These are phyloP conservation scores for Nannochloropsis oceanica DNA, from an alignment of 108 stramenopile species.

Conservation along the genomic window DNA sequence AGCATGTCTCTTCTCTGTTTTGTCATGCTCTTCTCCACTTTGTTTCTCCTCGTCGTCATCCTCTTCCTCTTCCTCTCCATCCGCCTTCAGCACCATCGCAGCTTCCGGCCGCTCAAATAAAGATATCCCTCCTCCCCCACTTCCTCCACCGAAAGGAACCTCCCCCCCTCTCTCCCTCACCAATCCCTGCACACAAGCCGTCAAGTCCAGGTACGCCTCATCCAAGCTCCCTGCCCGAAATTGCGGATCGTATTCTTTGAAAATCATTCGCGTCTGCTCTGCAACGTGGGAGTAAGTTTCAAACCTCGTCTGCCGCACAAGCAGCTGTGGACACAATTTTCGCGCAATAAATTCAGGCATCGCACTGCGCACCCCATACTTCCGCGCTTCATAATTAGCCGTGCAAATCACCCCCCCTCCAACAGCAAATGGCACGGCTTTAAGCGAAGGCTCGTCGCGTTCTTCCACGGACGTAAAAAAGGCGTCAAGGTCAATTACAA, in stretches of 20 bases:
- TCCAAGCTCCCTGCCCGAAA: slow-evolving; percentile 58
- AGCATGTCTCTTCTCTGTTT: background rate
- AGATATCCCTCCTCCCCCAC: background rate
- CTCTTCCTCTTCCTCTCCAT: background rate
- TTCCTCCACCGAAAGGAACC: background rate
- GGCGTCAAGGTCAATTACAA: slow-evolving; percentile 86
- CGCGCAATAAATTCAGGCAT: slow-evolving; percentile 93
- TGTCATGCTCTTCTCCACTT: background rate
- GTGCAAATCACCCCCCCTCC: slow-evolving; percentile 80
- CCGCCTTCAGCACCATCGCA: background rate
- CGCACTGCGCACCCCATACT: slow-evolving; percentile 84
- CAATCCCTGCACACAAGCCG: slow-evolving; percentile 40
- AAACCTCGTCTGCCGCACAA: slow-evolving; percentile 55
- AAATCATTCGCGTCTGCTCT: slow-evolving; percentile 43
- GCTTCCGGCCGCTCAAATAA: background rate
- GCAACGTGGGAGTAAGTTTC: slow-evolving; percentile 60
- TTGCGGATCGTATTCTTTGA: slow-evolving; percentile 73
- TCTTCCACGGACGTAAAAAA: slow-evolving; percentile 80
- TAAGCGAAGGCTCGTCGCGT: slow-evolving; percentile 59
- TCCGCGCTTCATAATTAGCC: slow-evolving; percentile 74
- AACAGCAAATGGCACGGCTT: slow-evolving; percentile 65
- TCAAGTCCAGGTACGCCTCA: slow-evolving; percentile 85
- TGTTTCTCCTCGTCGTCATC: slow-evolving; percentile 4
- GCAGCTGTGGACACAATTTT: slow-evolving; percentile 42
- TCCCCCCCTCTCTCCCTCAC: background rate